Percentiles rank a stretch among this genome's conserved stretches.
Conservation (phyloP, 345 rosid species). For the Aurinia saxatilis region DNA sequence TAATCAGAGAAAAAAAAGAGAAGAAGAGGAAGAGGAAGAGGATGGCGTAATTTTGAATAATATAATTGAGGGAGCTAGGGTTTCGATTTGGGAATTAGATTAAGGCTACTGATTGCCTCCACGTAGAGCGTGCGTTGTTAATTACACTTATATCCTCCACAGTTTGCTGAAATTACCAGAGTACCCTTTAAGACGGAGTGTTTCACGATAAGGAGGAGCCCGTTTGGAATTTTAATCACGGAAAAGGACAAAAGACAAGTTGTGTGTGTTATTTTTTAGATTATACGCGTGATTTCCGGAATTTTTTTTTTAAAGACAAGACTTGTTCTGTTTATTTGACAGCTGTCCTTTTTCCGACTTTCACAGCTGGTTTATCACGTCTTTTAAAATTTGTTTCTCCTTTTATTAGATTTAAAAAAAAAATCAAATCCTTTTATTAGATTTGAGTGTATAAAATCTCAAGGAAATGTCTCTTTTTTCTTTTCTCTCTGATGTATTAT, state of each 20-base stretch:
- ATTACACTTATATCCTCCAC: conserved; percentile 31
- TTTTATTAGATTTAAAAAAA: too few relatives aligned
- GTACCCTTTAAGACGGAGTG: neutral
- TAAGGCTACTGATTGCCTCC: conserved; percentile 51
- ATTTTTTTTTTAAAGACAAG: neutral
- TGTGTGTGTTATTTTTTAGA: neutral
- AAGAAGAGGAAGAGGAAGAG: neutral
- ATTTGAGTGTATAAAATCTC: too few relatives aligned
- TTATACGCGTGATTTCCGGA: conserved; percentile 41
- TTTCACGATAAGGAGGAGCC: conserved; percentile 14
- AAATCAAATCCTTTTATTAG: too few relatives aligned
- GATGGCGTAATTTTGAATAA: conserved; percentile 8
- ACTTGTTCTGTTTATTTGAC: conserved; percentile 21
- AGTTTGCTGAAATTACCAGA: fast-evolving
- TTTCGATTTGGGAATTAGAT: conserved; percentile 37
- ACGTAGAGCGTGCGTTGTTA: conserved; percentile 17
- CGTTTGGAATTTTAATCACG: neutral
- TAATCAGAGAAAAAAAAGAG: neutral
- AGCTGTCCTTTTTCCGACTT: too few relatives aligned
- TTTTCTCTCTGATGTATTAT: too few relatives aligned
- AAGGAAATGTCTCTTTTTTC: too few relatives aligned
- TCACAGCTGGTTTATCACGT: conserved; percentile 26
- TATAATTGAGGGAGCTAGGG: conserved; percentile 33
- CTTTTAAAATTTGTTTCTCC: neutral
- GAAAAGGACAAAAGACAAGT: conserved; percentile 34